Evolutionary conservation across 2,329 filamentous ascomycete genomes (phyloP), one percentile per base, ranked within the genome.

Genomic region (Emergomyces pasteurianus): DNA sequence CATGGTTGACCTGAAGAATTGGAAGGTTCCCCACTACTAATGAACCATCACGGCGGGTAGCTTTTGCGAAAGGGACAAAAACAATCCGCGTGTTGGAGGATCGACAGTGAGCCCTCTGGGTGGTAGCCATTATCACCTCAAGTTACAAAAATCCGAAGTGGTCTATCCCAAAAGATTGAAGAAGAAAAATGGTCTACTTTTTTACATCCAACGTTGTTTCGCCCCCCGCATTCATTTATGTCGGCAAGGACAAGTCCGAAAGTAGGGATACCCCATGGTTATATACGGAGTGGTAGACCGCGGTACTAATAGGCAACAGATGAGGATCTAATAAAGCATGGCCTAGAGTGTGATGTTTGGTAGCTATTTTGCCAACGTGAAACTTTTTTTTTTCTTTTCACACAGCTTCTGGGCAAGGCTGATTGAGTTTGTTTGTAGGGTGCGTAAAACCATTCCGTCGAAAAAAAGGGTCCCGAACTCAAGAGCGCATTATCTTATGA

Each of bases 231-330:
- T 92, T 87, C 72, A 86, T 99, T 71, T 99, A 99, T 73, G 90
- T 96, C 62, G 94, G 94, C 75, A 99, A 97, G 77, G 94, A 99
- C 80, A 99, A 99, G 78, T 92, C 94, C 68, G 94, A 99, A 80
- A 99, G 94, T 96, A 81, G 71, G 86, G 38, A 55, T 47, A 50
- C 18, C 34, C 42, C 42, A 43, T 40, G 54, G n/a, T 28, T 53
- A 49, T 42, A 59, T 62, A 43, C 21, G 42, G 28, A 43, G 58
- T 64, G 52, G 18, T 54, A 55, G 62, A 56, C 46, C 28, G 14
- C 58, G 50, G 58, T 56, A 42, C 46, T 28, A 28, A 42, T 36
- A 49, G 34, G 43, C 23, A 49, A 18, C 72, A 99, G 94, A 97
- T 78, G 94, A 99, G 81, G 91, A 96, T 67, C 77, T 99, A 68